Conservation (phyloP, 108 stramenopile genomes). For the Licmophora abbreviata region DNA sequence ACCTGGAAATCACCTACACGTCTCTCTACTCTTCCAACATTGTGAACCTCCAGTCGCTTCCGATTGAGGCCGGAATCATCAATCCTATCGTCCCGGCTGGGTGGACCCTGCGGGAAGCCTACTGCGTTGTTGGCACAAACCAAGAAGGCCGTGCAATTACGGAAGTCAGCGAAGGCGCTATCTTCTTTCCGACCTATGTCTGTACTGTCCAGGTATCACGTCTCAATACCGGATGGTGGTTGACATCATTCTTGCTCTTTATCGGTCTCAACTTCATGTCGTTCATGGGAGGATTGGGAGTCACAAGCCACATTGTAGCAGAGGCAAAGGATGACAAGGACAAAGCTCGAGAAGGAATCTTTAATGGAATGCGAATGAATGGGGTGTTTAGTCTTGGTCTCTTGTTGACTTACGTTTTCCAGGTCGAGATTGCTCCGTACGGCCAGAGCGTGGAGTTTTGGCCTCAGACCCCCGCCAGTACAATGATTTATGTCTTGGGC, state of each 20-base stretch:
- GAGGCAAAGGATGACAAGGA: background rate
- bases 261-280: background rate
- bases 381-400: background rate
- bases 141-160: background rate
- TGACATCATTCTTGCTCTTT: background rate
- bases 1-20: background rate
- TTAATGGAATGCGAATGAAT: background rate
- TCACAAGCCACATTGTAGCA: background rate
- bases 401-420: constrained; percentile 1
- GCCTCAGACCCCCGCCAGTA: background rate
- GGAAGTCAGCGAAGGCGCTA: background rate
- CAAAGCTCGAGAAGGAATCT: background rate
- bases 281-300: background rate
- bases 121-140: background rate
- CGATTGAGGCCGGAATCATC: background rate
- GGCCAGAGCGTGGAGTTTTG: background rate
- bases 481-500: background rate
- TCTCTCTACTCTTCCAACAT: background rate
- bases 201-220: background rate
- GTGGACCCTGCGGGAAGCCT: background rate
- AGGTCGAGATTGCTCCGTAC: background rate
- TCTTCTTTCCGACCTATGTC: background rate
- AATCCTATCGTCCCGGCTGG: background rate
- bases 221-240: background rate
- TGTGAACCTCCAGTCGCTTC: background rate